A percentile compares a stretch with the other conserved stretches of the same genome.
phyloP scores from a whole-genome alignment of 306 rosid species.

The Pterocarpus santalinus region DNA sequence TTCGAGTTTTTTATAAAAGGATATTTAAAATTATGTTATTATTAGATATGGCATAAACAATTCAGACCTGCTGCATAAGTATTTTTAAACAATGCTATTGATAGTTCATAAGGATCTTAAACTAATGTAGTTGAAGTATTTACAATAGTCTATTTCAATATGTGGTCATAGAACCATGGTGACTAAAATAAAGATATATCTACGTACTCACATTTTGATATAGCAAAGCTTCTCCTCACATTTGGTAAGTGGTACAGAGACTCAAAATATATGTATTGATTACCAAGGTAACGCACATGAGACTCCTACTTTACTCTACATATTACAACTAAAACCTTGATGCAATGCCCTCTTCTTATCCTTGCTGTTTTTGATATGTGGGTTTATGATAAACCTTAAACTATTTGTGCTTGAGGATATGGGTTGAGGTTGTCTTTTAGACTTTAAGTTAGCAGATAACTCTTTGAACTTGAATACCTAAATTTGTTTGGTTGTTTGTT shows the following conservation, averaged over 20 bases:
- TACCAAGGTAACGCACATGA: too few species aligned
- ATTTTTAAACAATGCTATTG: slow-evolving; percentile 1
- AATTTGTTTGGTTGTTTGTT: neutral
- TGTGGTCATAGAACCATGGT: too few species aligned
- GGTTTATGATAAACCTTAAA: neutral
- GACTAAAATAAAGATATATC: too few species aligned
- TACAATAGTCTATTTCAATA: neutral
- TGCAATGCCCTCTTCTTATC: neutral
- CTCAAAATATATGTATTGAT: too few species aligned
- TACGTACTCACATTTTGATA: too few species aligned
- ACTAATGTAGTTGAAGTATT: neutral
- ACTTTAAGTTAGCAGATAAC: neutral
- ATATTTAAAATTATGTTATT: neutral
- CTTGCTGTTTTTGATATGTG: slow-evolving; percentile 2
- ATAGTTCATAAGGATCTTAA: slow-evolving; percentile 2
- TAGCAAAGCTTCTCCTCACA: too few species aligned
- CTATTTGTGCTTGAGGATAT: neutral
- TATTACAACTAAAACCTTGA: neutral
- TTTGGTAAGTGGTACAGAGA: too few species aligned
- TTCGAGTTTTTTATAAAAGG: neutral
- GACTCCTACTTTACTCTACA: too few species aligned
- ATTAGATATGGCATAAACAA: slow-evolving; percentile 24
- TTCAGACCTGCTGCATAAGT: slow-evolving; percentile 6
- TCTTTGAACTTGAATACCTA: slow-evolving; percentile 10
- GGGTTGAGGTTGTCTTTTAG: neutral